These are phyloP conservation scores for Rhytidhysteron rufulum DNA, from an alignment of 2,329 filamentous ascomycete species.

Conservation along the genomic window DNA sequence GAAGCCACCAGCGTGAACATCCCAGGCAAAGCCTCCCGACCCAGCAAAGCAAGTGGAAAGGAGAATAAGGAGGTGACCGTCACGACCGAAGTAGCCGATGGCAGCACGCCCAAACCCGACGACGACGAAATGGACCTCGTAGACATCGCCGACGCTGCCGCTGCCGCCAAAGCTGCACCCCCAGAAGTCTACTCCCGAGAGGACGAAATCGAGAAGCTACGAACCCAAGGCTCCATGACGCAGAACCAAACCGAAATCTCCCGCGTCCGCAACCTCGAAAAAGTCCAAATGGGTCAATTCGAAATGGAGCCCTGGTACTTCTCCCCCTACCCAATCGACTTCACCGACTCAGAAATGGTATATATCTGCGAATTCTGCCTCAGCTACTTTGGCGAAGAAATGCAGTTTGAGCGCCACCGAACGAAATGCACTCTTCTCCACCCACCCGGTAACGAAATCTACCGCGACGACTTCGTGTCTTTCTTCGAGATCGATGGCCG, in stretches of 20 bases:
- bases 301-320: conserved; percentile 99
- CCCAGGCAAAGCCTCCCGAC: conserved; percentile 42
- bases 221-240: conserved; percentile 95
- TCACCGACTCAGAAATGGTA: conserved; percentile 82
- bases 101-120: conserved; percentile 46
- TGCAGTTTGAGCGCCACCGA: conserved; percentile 80
- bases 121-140: conserved; percentile 51
- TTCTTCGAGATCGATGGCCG: conserved; percentile 98
- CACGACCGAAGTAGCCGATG: conserved; percentile 46
- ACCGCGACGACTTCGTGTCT: conserved; percentile 87
- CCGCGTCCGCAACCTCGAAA: conserved; percentile 89
- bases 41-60: conserved; percentile 57
- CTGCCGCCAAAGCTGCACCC: conserved; percentile 50
- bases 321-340: conserved; percentile 88
- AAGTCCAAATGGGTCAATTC: conserved; percentile 87
- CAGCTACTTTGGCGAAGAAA: conserved; percentile 79
- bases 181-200: conserved; percentile 66
- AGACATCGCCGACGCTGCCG: conserved; percentile 50
- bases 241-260: conserved; percentile 97
- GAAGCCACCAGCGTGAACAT: conserved; percentile 51
- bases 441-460: conserved; percentile 96
- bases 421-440: conserved; percentile 87
- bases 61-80: conserved; percentile 53
- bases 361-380: conserved; percentile 98
- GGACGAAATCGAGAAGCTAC: conserved; percentile 93